Evolutionary conservation across 2,329 filamentous ascomycete genomes (phyloP), one percentile per base, ranked within the genome.

Genomic region (Lachnellula occidentalis): DNA sequence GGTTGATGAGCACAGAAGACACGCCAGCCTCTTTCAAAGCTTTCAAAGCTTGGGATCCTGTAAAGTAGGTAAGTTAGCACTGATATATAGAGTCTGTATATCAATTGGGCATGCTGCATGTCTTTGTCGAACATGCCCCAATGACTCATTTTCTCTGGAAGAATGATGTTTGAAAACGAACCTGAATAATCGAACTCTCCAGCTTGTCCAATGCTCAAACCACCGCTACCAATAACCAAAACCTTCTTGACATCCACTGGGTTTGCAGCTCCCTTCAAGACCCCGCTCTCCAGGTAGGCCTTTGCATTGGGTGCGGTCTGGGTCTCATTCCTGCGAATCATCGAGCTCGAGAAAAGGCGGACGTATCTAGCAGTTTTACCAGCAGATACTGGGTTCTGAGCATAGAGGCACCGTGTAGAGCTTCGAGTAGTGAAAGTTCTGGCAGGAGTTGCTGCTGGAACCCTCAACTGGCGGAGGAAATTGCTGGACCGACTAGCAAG

Each of bases 131-230:
- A 31, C 43, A 51, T 19, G 19, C 45, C 15, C 45, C 15, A 42
- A 46, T 65, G 62, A 67, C 58, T 67, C 64, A 67, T 61, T 48
- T 42, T 27, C 36, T 12, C 12, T 45, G 34, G 48, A 48, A 24
- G 22, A 14, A 46, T 6, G 27, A 7, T 12, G 21, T 27, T 12
- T 50, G 52, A 54, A 42, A 11, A 67, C 66, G 34, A 58, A 95
- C 91, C 92, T 73, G 94, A 97, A 74, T 97, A 97, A 76, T 97
- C 92, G 68, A 97, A 97, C 77, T 97, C 92, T 76, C 92, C 92
- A 62, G 92, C 92, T 76, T 97, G 92, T 61, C 92, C 92, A 82
- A 97, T 97, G 71, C 90, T 90, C 65, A 97, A 81, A 73, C 92
- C 92, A 76, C 92, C 92, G 75, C 87, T 92, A 56, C 92, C 92